Base-by-base conservation (phyloP, 192 early-diverging fungal species). In the Coemansia sp. region DNA sequence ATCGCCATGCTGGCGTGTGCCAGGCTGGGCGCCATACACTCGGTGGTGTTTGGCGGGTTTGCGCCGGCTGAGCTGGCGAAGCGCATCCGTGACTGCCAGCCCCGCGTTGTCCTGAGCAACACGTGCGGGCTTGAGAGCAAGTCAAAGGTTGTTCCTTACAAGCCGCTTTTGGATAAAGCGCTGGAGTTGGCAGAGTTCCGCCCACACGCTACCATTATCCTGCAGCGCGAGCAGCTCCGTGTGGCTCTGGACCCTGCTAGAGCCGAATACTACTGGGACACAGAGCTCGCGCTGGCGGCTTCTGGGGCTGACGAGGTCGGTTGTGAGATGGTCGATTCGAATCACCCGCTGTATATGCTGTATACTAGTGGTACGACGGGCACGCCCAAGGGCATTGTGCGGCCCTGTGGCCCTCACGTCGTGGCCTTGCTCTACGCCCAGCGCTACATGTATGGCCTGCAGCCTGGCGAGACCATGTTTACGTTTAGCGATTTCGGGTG, bases 1-100 rank as follows among this genome's bases (percentile, higher is more conserved):
- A 73, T 93, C 64, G 89, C 88, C 3, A 93, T 96, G 88, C 88
- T 96, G 11, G 90, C 94, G 5, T 93, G 91, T 63, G 91, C 88
- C 9, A 85, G 93, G 9, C 70, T 94, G 11, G 94, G 93, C n/a
- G 91, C 89, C 11, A 79, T 94, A 11, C 91, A 93, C 60, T 88
- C 87, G 50, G 92, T 93, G 20, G 90, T 92, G 11, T 92, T 93
- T 86, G 89, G 89, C 69, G 90, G 90, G 21, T 92, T 92, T 78
- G 87, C 90, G n/a, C 85, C 88, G 5, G 83, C 86, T 26, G 88
- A 89, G 75, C 73, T 92, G 38, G 88, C 92, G 37, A 94, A 96
- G 73, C 88, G 94, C 39, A 92, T 96, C 70, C 73, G 87, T 28
- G 94, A 92, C 73, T 85, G 86, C 66, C 84, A 86, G 77, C 92